Conservation (phyloP, 192 early-diverging fungal species). For the Coemansia pectinata region DNA sequence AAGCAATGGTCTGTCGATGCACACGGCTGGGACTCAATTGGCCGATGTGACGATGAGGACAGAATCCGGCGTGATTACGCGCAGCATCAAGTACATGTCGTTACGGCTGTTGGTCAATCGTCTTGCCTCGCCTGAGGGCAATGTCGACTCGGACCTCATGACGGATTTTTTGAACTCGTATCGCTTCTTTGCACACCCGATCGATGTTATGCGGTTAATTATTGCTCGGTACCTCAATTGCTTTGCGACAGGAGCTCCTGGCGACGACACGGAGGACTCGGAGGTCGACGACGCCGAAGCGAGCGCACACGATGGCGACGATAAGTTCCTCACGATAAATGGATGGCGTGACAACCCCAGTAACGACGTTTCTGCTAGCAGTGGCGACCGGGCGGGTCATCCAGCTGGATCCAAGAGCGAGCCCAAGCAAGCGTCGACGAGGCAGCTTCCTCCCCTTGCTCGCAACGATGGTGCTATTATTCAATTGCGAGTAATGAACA, state of each 20-base stretch:
- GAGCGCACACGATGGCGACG: constrained; percentile 3
- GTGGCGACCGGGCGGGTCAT: background rate
- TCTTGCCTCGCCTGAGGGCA: constrained; percentile 54
- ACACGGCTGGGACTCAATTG: constrained; percentile 31
- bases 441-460: constrained; percentile 29
- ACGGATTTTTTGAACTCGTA: constrained; percentile 66
- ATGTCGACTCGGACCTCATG: constrained; percentile 63
- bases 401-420: background rate
- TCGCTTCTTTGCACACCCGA: constrained; percentile 64
- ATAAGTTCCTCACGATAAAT: constrained; percentile 42
- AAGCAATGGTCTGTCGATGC: constrained; percentile 13
- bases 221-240: constrained; percentile 64
- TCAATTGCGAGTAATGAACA: constrained; percentile 79
- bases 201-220: constrained; percentile 67
- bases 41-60: constrained; percentile 53
- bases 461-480: constrained; percentile 57
- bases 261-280: constrained; percentile 16
- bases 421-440: constrained; percentile 2
- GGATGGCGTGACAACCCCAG: constrained; percentile 28
- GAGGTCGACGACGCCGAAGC: constrained; percentile 14
- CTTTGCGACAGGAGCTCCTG: constrained; percentile 18
- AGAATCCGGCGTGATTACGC: constrained; percentile 46
- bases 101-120: constrained; percentile 55
- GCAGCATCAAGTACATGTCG: constrained; percentile 50
- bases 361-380: background rate